Evolutionary conservation across 2,329 filamentous ascomycete species (phyloP).

Genomic region (Pseudonectria foliicola): DNA sequence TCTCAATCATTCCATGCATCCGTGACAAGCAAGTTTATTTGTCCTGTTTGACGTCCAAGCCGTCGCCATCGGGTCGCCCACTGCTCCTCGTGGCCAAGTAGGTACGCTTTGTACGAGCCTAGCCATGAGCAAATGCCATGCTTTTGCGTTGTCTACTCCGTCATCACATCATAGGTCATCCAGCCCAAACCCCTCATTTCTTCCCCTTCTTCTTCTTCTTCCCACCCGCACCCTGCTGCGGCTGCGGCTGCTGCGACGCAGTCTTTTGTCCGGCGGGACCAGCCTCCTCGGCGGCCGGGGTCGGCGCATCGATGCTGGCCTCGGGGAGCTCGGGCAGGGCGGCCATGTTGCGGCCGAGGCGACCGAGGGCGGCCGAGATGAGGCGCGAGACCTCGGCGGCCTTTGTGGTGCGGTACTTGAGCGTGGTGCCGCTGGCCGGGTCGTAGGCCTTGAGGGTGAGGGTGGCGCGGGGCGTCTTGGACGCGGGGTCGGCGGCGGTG

Average conservation of each 20-base stretch:
- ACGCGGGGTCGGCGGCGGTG: constrained; percentile 21
- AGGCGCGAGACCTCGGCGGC: constrained; percentile 82
- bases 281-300: constrained; percentile 18
- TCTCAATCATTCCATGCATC: too few relatives aligned
- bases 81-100: too few relatives aligned
- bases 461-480: constrained; percentile 53
- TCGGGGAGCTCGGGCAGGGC: constrained; percentile 39
- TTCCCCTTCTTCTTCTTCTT: constrained; percentile 70
- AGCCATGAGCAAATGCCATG: too few relatives aligned
- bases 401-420: constrained; percentile 91
- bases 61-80: too few relatives aligned
- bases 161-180: too few relatives aligned
- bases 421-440: constrained; percentile 67
- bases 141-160: too few relatives aligned
- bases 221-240: constrained; percentile 30
- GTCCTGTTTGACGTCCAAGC: too few relatives aligned
- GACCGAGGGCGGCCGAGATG: constrained; percentile 63
- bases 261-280: constrained; percentile 12
- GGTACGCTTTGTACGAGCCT: too few relatives aligned
- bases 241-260: constrained; percentile 21
- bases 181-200: constrained; percentile 43
- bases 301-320: constrained; percentile 25
- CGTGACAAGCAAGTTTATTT: too few relatives aligned
- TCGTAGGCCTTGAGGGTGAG: constrained; percentile 89
- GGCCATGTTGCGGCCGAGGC: constrained; percentile 63